phyloP scores from a whole-genome alignment of 108 stramenopile genomes.

The Cylindrotheca closterium region DNA sequence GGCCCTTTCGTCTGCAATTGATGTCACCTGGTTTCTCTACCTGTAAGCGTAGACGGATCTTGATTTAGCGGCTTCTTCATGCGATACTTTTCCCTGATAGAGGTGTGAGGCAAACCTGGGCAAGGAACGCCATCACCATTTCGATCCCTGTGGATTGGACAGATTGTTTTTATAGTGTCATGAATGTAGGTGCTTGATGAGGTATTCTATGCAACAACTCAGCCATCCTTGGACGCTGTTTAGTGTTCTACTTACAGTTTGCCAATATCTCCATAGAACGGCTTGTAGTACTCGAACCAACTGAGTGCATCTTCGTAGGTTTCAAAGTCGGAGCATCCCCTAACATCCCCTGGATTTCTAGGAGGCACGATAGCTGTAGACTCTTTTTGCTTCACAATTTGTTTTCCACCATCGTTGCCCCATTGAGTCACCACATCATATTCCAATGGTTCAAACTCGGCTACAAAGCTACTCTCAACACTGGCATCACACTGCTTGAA shows the following conservation, averaged over 20 bases:
- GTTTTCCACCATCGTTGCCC: conserved; percentile 50
- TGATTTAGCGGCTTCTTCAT: conserved; percentile 47
- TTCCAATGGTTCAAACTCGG: conserved; percentile 58
- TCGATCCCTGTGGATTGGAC: conserved; percentile 30
- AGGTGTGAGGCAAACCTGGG: conserved; percentile 66
- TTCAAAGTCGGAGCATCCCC: conserved; percentile 58
- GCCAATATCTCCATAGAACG: conserved; percentile 60
- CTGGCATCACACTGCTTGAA: conserved; percentile 28
- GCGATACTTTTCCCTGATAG: conserved; percentile 35
- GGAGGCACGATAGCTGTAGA: conserved; percentile 13
- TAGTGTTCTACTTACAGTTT: conserved; percentile 21
- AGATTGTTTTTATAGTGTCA: too few relatives aligned
- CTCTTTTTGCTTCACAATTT: conserved; percentile 7
- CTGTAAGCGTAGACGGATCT: too few relatives aligned
- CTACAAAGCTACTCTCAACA: conserved; percentile 17
- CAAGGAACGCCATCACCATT: conserved; percentile 72
- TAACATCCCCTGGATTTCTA: conserved; percentile 48
- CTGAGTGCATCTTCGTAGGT: conserved; percentile 60
- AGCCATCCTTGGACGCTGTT: too few relatives aligned
- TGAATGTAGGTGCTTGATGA: too few relatives aligned
- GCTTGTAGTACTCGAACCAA: conserved; percentile 55
- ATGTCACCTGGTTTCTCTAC: too few relatives aligned
- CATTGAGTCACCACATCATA: conserved; percentile 31
- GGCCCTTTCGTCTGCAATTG: too few relatives aligned
- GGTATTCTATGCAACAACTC: too few relatives aligned